Evolutionary conservation across 139 green algal genomes (phyloP), one percentile per base, ranked within the genome.

Genomic region (Chlorella sp.): DNA sequence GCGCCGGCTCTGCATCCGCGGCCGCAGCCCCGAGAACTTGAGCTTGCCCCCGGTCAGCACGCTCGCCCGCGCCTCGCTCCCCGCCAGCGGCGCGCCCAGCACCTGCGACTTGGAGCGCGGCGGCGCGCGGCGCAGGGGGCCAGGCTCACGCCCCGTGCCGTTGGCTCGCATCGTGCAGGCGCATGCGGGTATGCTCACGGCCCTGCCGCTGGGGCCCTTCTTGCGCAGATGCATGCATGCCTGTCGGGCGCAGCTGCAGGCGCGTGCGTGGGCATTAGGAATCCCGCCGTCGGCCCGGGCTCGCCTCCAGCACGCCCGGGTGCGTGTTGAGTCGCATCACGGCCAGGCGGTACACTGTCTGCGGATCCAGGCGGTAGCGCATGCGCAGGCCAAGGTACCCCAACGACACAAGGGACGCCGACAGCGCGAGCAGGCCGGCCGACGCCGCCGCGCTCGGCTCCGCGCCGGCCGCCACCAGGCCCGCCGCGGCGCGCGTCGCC

Each of bases 11-110:
- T 84, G 76, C 25, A 90, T 38, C 63, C 80, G 71, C 1, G 85
- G 77, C 42, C 38, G 29, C 78, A 81, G 66, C 15, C 85, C 87
- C 53, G 86, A 85, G 42, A 92, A 74, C 42, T 73, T 73, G 33
- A 94, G 25, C 8, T 81, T 82, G 11, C 91, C 91, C 23, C 91
- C 91, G 0, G 87, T 88, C 25, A 89, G 60, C 43, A 95, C 84
- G 60, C 79, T 86, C 12, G 88, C 91, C 8, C 85, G 79, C 40
- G 94, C 60, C 31, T 85, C 67, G 27, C 65, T 85, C 33, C 91
- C 88, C 29, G 78, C 84, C 71, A 96, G 60, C 12, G 91, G 91
- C 1, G 91, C 88, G 0, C 91, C 91, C 85, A 96, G 87, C 21
- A 95, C 86, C 88, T 92, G 41, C 56, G n/a, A n/a, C n/a, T n/a